A percentile compares a stretch with the other conserved stretches of the same genome.
Conservation (phyloP, 257 asterid genomes). For the Misopates orontium region DNA sequence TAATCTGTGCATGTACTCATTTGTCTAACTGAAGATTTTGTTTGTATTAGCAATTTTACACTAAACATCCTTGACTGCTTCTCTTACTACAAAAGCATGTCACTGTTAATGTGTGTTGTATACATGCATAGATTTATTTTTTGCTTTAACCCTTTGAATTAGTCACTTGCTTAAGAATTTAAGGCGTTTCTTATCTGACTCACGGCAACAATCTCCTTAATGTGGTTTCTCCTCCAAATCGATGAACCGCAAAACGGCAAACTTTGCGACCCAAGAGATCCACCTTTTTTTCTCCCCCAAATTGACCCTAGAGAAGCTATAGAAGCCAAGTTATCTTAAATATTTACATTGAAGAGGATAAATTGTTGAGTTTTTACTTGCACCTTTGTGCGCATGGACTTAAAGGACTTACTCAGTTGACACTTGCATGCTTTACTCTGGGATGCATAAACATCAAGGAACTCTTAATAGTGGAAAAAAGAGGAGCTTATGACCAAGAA, state of each 20-base stretch:
- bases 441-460: too few species aligned
- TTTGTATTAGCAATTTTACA: background rate
- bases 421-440: too few species aligned
- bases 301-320: too few species aligned
- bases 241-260: too few species aligned
- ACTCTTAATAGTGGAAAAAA: background rate
- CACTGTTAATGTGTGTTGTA: background rate
- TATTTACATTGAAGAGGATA: too few species aligned
- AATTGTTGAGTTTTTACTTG: too few species aligned
- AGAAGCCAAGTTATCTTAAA: too few species aligned
- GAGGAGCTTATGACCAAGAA: background rate
- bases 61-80: background rate
- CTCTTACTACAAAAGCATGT: background rate
- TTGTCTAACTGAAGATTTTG: slow-evolving; percentile 10
- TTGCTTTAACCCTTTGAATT: background rate
- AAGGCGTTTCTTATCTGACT: background rate
- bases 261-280: too few species aligned
- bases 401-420: too few species aligned
- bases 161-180: background rate
- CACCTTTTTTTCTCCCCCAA: too few species aligned
- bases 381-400: too few species aligned
- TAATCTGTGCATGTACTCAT: slow-evolving; percentile 11
- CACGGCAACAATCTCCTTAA: background rate
- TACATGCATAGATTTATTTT: background rate
- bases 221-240: too few species aligned